Percentiles rank a stretch among this genome's conserved stretches.
phyloP scores from a whole-genome alignment of 2,329 filamentous ascomycete species.

The Aphanocladium album region DNA sequence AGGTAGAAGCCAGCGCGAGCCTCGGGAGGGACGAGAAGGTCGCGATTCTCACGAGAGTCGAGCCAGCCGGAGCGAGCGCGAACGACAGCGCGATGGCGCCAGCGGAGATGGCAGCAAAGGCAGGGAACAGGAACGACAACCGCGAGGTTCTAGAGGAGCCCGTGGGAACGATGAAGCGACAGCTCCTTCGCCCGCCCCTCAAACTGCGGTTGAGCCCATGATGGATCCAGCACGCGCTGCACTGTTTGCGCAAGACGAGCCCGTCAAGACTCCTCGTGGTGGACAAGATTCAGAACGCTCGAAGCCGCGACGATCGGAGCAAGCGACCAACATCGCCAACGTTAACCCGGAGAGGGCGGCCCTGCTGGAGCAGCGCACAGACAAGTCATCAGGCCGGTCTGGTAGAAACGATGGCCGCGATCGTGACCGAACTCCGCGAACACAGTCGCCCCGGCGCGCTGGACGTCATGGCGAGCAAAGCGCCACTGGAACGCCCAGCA shows the following conservation, averaged over 20 bases:
- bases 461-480: conserved; percentile 27
- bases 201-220: conserved; percentile 36
- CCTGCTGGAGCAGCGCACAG: conserved; percentile 36
- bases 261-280: conserved; percentile 22
- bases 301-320: conserved; percentile 24
- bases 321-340: conserved; percentile 28
- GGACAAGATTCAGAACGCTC: conserved; percentile 25
- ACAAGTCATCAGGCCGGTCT: conserved; percentile 30
- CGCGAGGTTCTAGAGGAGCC: conserved; percentile 25
- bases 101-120: conserved; percentile 13
- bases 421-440: conserved; percentile 35
- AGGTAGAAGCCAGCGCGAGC: conserved; percentile 28
- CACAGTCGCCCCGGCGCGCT: conserved; percentile 46
- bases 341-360: conserved; percentile 46
- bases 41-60: conserved; percentile 34
- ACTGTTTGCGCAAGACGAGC: conserved; percentile 36
- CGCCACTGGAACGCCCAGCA: conserved; percentile 25
- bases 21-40: conserved; percentile 31
- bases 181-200: conserved; percentile 24
- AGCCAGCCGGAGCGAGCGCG: conserved; percentile 18
- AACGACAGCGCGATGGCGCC: conserved; percentile 3
- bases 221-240: conserved; percentile 54
- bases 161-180: conserved; percentile 24
- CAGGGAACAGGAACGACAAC: conserved; percentile 26
- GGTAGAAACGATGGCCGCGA: conserved; percentile 42